A percentile compares a stretch with the other conserved stretches of the same genome.
Evolutionary conservation across 1,139 yeast genomes (phyloP).

Genomic region (Wickerhamomyces sp.): DNA sequence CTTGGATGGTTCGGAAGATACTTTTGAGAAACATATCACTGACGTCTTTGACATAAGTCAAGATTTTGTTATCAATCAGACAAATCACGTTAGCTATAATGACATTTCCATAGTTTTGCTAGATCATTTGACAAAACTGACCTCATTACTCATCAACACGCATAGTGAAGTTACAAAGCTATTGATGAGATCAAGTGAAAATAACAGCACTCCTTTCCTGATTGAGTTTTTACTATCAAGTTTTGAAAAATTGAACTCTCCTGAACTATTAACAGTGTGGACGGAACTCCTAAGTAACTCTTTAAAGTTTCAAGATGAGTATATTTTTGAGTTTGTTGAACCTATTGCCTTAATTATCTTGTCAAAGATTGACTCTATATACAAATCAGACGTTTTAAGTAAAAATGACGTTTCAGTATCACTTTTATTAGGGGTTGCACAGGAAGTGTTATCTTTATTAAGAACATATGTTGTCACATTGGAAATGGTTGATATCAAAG

Average conservation of each 20-base stretch:
- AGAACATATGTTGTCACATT: conserved; percentile 21
- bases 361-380: conserved; percentile 17
- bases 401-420: conserved; percentile 43
- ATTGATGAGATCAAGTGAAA: conserved; percentile 8
- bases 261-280: conserved; percentile 17
- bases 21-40: conserved; percentile 39
- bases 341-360: conserved; percentile 18
- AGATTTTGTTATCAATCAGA: conserved; percentile 21
- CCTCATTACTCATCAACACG: conserved; percentile 13
- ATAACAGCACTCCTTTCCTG: conserved; percentile 14
- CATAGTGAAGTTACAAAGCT: conserved; percentile 13
- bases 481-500: conserved; percentile 15
- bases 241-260: conserved; percentile 18
- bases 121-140: conserved; percentile 20
- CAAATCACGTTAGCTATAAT: conserved; percentile 9
- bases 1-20: conserved; percentile 52
- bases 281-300: conserved; percentile 18
- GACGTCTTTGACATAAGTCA: conserved; percentile 29
- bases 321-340: conserved; percentile 21
- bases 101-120: conserved; percentile 18
- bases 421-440: conserved; percentile 54
- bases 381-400: conserved; percentile 11
- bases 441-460: conserved; percentile 20
- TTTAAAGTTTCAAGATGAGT: conserved; percentile 20
- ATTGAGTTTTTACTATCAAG: conserved; percentile 20